Base-by-base conservation (phyloP, 352 stramenopile species). In the Phytophthora multivora region DNA sequence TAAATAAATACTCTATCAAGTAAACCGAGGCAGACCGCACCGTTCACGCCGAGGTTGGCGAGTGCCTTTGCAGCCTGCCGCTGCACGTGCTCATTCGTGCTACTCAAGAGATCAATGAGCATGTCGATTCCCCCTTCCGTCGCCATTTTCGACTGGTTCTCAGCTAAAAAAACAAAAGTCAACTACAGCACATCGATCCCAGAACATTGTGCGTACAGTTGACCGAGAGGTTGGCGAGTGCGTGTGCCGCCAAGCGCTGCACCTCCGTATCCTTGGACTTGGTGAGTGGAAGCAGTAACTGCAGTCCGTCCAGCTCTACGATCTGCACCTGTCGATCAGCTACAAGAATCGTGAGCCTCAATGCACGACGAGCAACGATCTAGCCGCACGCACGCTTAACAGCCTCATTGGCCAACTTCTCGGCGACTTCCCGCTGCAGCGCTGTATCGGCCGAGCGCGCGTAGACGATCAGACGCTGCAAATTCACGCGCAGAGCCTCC, bases 351-450 rank as follows among this genome's bases (percentile, higher is more conserved):
- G 15, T 38, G 47, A 58, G 40, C 38, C 50, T 9, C 47, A 35
- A 16, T 12, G 26, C 11, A 15, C 11, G 7, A 4, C 10, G 9
- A 3, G 25, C 16, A 19, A 51, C 19, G 9, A 15, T 5, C 13
- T 4, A 41, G 9, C 28, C 15, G 11, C 28, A 79, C 81, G 41
- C 36, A 96, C 88, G 88, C 66, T 98, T 97, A 36, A 98, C 93
- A 19, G 94, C 94, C 59, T 98, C 90, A 57, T 98, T 98, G 15
- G 94, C 94, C 40, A 98, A 72, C 59, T 97, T 97, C 77, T 98
- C 94, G 11, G 94, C 94, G 5, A 98, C 92, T 63, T 97, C 89
- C 43, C 90, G 86, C 73, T 97, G 91, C 52, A 98, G 75, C 53
- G 75, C 71, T 51, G 88, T 86, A 62, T 98, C 91, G 5, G 91